Base-by-base conservation (phyloP, 805 yeast genomes). In the Candida easanensis region DNA sequence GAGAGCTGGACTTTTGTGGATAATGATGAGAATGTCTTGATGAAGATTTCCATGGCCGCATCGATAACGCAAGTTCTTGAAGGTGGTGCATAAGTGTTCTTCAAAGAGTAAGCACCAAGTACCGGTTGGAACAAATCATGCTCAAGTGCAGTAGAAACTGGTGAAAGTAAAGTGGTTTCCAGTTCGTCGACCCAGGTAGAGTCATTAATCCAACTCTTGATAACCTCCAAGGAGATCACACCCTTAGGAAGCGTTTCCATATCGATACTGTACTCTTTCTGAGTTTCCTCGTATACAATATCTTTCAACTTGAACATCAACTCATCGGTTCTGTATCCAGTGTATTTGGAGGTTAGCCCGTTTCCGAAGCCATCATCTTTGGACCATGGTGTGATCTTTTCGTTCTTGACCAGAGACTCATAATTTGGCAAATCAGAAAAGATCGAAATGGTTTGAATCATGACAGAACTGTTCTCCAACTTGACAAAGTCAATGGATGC, bases 1-100 rank as follows among this genome's bases (percentile, higher is more conserved):
- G 97, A 88, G 45, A 84, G 82, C 56, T 91, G 97, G 41, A 93
- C 84, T 48, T 88, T 86, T 4, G 78, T 64, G 7, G 90, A 79
- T 51, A 91, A 74, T 45, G 72, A 69, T 0, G 95, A 87, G 50
- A 91, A 84, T 1, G 84, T 71, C 8, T 74, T 57, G 5, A 86
- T 79, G 57, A 89, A 87, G 2, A 90, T 70, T 46, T 84, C 88
- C 56, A 91, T 80, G 0, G 97, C 82, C 2, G 76, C 59, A 63
- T 91, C 96, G n/a, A 88, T 74, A 3, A 86, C 64, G 39, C 79
- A 67, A 0, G 79, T 76, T 2, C 71, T 66, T 4, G 66, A 58
- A n/a, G 68, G 66, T 10, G 77, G 79, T 2, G 78, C 60, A 38
- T 61, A 61, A 19, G 42, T 49, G 38, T 53, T 55, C 8, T 58